Evolutionary conservation across 257 asterid genomes (phyloP), one percentile per base, ranked within the genome.

Genomic region (Solanum megistacrolobum): DNA sequence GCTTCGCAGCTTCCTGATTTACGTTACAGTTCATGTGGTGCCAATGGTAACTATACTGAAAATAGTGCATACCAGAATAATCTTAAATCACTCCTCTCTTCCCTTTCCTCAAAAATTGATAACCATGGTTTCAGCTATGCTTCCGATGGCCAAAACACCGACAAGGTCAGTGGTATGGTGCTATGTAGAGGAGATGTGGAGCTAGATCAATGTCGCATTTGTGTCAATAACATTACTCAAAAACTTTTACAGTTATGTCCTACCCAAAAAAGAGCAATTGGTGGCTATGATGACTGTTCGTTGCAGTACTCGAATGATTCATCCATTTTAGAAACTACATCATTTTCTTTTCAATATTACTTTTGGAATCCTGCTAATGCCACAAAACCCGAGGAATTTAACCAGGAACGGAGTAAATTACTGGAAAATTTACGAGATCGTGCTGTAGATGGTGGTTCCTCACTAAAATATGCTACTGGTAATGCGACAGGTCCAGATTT

Each of bases 131-230:
- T 90, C 87, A 23, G 31, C 11, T 75, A 68, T 38, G 52, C n/a
- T 32, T 60, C 71, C 3, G 3, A 7, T 0, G 90, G 90, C 29
- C 12, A 34, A 35, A 52, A 6, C 9, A 21, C 76, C 11, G 69
- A 86, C 16, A 29, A 34, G 12, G 90, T 55, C 8, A 79, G 85
- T 13, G 87, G 76, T 29, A 14, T 86, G 1, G 73, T 84, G 20
- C 69, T 90, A 8, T 90, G 92, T 75, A 76, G 92, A 11, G 90
- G 91, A 31, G 89, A 83, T 9, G 75, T 84, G 1, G 65, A 7
- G 2, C 4, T n/a, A 6, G 31, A 36, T 1, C 31, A 1, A 4
- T 88, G 91, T 72, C 43, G 41, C 13, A 1, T 1, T 8, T 87
- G 87, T 34, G 71, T 90, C 48, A 0, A 21, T 0, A 32, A 18